These are phyloP conservation scores for Hypoxylon lienhwacheense DNA, from an alignment of 495 filamentous ascomycete genomes.

Conservation along the genomic window DNA sequence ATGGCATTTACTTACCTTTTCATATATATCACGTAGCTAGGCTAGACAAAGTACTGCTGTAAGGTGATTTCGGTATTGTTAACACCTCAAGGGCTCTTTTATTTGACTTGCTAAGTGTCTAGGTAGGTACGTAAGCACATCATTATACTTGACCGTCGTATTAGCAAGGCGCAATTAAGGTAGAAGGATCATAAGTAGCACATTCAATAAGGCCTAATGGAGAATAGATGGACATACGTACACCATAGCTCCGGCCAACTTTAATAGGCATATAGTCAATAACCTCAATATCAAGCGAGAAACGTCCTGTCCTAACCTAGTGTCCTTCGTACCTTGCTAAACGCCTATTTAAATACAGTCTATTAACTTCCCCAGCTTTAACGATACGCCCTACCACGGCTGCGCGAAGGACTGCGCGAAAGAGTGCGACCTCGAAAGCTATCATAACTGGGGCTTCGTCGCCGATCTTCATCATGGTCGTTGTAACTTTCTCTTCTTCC, in stretches of 20 bases:
- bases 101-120: background rate
- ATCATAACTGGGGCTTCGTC: conserved; percentile 49
- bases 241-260: conserved; percentile 1
- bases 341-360: conserved; percentile 5
- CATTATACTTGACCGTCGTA: background rate
- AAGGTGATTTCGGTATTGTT: background rate
- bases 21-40: no score
- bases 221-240: conserved; percentile 17
- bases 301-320: background rate
- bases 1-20: no score
- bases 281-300: background rate
- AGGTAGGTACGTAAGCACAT: background rate
- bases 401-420: conserved; percentile 36
- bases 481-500: conserved; percentile 45
- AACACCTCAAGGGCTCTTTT: background rate
- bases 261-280: background rate
- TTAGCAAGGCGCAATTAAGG: background rate
- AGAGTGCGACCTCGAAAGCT: conserved; percentile 34
- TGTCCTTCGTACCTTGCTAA: background rate
- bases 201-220: background rate
- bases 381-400: conserved; percentile 31
- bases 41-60: background rate
- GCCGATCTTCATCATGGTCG: conserved; percentile 46
- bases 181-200: conserved; percentile 20
- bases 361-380: conserved; percentile 2